phyloP scores from a whole-genome alignment of 129 eudicot species.

The Lonicera japonica region DNA sequence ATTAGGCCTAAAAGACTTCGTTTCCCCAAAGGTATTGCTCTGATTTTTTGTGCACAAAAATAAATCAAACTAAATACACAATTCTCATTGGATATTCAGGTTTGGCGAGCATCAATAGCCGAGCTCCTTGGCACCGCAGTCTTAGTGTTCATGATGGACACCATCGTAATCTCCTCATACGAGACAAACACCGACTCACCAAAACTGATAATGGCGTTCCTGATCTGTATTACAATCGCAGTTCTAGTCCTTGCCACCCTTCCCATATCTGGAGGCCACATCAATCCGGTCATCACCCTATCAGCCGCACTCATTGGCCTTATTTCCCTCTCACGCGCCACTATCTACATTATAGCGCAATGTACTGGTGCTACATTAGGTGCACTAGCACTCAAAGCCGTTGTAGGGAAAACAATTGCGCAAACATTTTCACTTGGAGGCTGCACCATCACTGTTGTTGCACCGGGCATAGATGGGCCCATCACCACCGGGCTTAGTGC shows the following conservation, averaged over 20 bases:
- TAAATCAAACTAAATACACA: no score
- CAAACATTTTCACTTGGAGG: conserved; percentile 57
- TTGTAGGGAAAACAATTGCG: conserved; percentile 30
- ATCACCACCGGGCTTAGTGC: conserved; percentile 35
- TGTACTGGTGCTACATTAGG: conserved; percentile 61
- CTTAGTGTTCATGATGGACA: conserved; percentile 67
- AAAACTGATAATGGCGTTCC: conserved; percentile 36
- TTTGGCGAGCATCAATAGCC: conserved; percentile 72
- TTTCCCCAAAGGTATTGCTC: background rate
- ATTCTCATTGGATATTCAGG: conserved; percentile 14
- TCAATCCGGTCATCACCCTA: conserved; percentile 66
- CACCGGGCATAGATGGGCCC: conserved; percentile 64
- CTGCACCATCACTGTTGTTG: conserved; percentile 46
- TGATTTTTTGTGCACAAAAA: no score
- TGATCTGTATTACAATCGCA: conserved; percentile 38
- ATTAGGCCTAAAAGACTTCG: background rate
- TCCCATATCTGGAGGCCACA: conserved; percentile 80
- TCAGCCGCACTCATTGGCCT: conserved; percentile 71
- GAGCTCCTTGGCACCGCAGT: conserved; percentile 65
- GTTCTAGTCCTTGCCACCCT: conserved; percentile 55
- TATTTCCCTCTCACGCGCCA: conserved; percentile 55
- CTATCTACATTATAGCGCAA: conserved; percentile 66
- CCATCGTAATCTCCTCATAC: conserved; percentile 58
- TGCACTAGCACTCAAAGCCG: conserved; percentile 58
- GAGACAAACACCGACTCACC: conserved; percentile 39